Evolutionary conservation across 768 basidiomycete genomes (phyloP), one percentile per base, ranked within the genome.

Genomic region (Trametes meyenii): DNA sequence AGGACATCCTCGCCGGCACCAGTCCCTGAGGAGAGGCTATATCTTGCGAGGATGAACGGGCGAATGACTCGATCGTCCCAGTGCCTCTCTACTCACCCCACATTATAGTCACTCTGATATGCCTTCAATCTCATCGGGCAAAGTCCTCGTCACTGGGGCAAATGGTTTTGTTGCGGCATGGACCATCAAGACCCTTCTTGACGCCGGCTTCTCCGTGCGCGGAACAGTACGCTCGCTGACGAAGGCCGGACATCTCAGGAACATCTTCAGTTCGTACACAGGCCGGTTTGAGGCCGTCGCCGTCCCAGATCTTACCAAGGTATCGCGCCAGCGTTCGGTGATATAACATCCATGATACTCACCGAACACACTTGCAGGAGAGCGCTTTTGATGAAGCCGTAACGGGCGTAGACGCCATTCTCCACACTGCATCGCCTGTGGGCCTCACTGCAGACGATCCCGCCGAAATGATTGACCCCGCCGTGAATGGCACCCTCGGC

Each of bases 231-330:
- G 91, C 12, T 82, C 83, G 1, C 65, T 67, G 2, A 74, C 75
- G 12, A 92, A 91, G 70, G 85, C 82, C 2, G 73, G 80, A 1
- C 81, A 83, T 65, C 73, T 92, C 60, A 72, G 74, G 55, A 76
- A 85, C 21, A 62, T 78, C 53, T 87, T 89, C 70, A 74, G 77
- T 5, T 68, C 73, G 0, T 79, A 81, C 58, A 85, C 81, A 0
- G 81, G 82, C 58, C 80, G 76, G 43, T 83, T 91, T 60, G 84
- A 88, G 62, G 72, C 85, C 43, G 82, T 82, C n/a, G 74, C 90
- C n/a, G 89, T 93, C 0, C 79, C 83, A 44, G 90, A 94, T 66
- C 87, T 93, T 58, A 76, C 76, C 10, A 66, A 76, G 73, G 83
- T 83, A 43, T 48, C 75, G 51, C 5, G 39, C 2, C 3, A 4